Base-by-base conservation (phyloP, 139 green algal genomes). In the Closterium sp. region DNA sequence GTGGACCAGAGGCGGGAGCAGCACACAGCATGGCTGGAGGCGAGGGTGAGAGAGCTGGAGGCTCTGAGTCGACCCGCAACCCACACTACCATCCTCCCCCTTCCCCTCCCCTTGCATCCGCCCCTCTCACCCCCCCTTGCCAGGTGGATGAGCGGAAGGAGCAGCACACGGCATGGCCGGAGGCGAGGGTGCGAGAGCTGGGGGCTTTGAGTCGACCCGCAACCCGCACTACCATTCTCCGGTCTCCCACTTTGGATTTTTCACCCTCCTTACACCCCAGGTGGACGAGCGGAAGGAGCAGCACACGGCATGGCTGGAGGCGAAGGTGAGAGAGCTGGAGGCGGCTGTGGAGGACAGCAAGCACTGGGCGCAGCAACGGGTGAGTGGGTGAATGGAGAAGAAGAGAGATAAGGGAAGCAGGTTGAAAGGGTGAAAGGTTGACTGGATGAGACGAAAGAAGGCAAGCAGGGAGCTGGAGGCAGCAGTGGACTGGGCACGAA, bases 351-450 rank as follows among this genome's bases (percentile, higher is more conserved):
- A 93, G 1, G 90, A 93, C 29, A 31, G 90, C 85, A 93, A 93
- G n/a, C 34, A 93, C 42, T 93, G 90, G 90, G 90, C 90, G 45
- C 85, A 93, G 85, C 90, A 91, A 9, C 91, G 88, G 24, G 90
- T 93, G 70, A 30, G 89, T 87, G 50, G 50, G 10, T 9, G 42
- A 13, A 62, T 7, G 45, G 45, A 17, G 6, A 22, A 22, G 45
- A 19, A 17, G 10, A 70, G 6, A 70, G 45, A 4, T 70, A 7
- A 62, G 42, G 42, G n/a, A n/a, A n/a, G 42, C 42, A 62, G 7
- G 42, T 62, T n/a, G n/a, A n/a, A n/a, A n/a, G n/a, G n/a, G n/a
- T n/a, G 32, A 38, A 38, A 38, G 32, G 32, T 38, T 38, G 32
- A 38, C 32, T 7, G 32, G 32, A 4, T 2, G 32, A 38, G 32